These are phyloP conservation scores for Phytophthora cryptogea DNA, from an alignment of 352 stramenopile genomes.

Conservation along the genomic window DNA sequence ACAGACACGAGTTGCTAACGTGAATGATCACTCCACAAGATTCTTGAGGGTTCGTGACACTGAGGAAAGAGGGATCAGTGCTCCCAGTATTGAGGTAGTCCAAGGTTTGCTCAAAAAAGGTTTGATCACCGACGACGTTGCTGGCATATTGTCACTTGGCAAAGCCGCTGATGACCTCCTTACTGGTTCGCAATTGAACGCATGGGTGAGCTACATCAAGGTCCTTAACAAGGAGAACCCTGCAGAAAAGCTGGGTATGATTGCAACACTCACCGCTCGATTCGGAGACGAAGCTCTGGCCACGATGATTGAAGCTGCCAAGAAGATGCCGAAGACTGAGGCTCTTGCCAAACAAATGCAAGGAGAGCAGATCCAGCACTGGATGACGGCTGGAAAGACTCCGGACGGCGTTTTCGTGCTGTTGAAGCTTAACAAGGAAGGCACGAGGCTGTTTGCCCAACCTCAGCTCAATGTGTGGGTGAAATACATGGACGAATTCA, in stretches of 20 bases:
- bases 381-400: slow-evolving; percentile 2
- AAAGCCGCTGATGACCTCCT: slow-evolving; percentile 14
- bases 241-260: slow-evolving; percentile 8
- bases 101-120: slow-evolving; percentile 9
- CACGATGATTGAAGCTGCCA: slow-evolving; percentile 21
- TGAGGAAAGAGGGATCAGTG: no score
- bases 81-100: no score
- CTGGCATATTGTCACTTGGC: slow-evolving; percentile 10
- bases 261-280: slow-evolving; percentile 13
- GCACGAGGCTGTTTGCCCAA: slow-evolving; percentile 2
- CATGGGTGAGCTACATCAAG: slow-evolving; percentile 20
- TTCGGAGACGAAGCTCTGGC: slow-evolving; percentile 19
- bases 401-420: slow-evolving; percentile 13
- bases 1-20: no score
- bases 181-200: neutral
- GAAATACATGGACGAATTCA: neutral
- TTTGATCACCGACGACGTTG: slow-evolving; percentile 10
- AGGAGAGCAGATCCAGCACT: slow-evolving; percentile 10
- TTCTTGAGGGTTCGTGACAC: no score
- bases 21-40: no score
- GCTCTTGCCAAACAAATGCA: slow-evolving; percentile 1
- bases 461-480: neutral
- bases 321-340: slow-evolving; percentile 2
- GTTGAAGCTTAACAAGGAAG: slow-evolving; percentile 14
- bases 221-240: slow-evolving; percentile 22